Base-by-base conservation (phyloP, 306 rosid species). In the peach (Prunus persica) region DNA sequence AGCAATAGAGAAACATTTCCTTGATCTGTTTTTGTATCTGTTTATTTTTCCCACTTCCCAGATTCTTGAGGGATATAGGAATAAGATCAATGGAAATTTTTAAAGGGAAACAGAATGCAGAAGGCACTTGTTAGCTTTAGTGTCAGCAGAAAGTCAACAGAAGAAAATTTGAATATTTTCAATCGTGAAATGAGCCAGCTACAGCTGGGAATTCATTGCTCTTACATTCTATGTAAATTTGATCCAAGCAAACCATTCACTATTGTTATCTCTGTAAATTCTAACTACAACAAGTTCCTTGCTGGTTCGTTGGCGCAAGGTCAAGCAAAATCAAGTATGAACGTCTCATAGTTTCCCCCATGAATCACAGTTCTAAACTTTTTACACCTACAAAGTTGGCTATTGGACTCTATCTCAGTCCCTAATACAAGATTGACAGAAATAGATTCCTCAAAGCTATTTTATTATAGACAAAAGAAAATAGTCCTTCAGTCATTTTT, bases 81-180 rank as follows among this genome's bases (percentile, higher is more conserved):
- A 75, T 64, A 73, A 54, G 46, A 81, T 70, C 14, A 71, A 30
- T 65, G 64, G 67, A 9, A 55, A 71, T 64, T 69, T 78, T 47
- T 28, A 45, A 49, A 25, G 18, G 67, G 66, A 79, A 47, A 67
- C 25, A 67, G 46, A 76, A 64, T 76, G 49, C 82, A 20, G 4
- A 66, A 82, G 14, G 65, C 60, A 70, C 63, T 43, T 49, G 45
- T 71, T 24, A 77, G 73, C 75, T 73, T 52, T 28, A 69, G 54
- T 20, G 71, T 65, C 78, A 71, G 70, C 76, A 76, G 30, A 67
- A 85, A 75, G 22, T n/a, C 32, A 69, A 47, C 76, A 51, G 12
- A 76, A 64, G 73, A 63, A 55, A 8, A 45, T 49, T 18, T 73
- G 46, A 22, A 43, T 56, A 70, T 73, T 38, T 68, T 38, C 56